These are phyloP conservation scores for Tylopilus felleus DNA, from an alignment of 768 basidiomycete species.

Conservation along the genomic window DNA sequence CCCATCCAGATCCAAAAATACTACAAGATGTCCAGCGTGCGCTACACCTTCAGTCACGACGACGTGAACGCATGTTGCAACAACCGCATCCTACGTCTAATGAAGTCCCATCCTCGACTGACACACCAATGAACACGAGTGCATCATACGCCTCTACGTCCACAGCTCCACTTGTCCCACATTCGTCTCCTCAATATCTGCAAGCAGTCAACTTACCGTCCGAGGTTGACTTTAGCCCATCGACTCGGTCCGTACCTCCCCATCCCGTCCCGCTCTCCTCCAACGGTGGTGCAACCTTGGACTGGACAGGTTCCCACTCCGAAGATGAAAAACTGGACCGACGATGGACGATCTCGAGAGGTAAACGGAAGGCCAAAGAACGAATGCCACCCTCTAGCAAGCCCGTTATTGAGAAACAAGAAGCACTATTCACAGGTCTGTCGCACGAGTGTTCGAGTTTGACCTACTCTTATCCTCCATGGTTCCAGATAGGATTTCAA, in stretches of 20 bases:
- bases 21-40: slow-evolving; percentile 79
- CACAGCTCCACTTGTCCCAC: slow-evolving; percentile 12
- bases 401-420: slow-evolving; percentile 55
- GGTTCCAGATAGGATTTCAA: slow-evolving; percentile 52
- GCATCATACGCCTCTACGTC: slow-evolving; percentile 34
- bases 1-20: slow-evolving; percentile 64
- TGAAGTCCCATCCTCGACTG: slow-evolving; percentile 25
- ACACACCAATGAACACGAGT: slow-evolving; percentile 24
- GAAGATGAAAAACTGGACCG: slow-evolving; percentile 59
- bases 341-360: slow-evolving; percentile 54
- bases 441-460: slow-evolving; percentile 1
- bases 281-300: slow-evolving; percentile 66
- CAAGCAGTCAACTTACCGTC: slow-evolving; percentile 22
- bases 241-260: slow-evolving; percentile 41
- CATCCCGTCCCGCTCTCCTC: slow-evolving; percentile 71
- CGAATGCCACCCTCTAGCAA: slow-evolving; percentile 39
- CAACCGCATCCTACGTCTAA: slow-evolving; percentile 15
- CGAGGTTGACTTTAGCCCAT: slow-evolving; percentile 72
- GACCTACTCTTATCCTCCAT: neutral
- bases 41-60: slow-evolving; percentile 66
- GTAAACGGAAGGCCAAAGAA: slow-evolving; percentile 58
- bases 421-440: slow-evolving; percentile 54
- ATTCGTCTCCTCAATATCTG: slow-evolving; percentile 22
- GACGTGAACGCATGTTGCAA: slow-evolving; percentile 56
- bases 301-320: slow-evolving; percentile 60